Evolutionary conservation across 441 rosid genomes (phyloP).

Genomic region (Brassica balearica): DNA sequence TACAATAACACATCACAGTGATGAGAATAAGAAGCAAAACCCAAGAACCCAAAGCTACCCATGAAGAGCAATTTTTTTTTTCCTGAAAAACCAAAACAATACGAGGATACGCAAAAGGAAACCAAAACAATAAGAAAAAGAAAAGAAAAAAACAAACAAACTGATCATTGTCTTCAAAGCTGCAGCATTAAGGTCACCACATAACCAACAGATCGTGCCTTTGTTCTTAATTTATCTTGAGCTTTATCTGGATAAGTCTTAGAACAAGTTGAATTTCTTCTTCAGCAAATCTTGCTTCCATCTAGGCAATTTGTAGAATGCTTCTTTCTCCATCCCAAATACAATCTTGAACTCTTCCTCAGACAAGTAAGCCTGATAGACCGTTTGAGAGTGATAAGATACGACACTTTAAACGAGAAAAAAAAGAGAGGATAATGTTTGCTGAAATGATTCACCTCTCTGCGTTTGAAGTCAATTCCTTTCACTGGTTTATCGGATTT

Average conservation of each 20-base stretch:
- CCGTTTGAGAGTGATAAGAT: not conserved
- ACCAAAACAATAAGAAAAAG: constrained; percentile 9
- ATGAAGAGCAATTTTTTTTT: not conserved
- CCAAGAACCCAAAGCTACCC: constrained; percentile 30
- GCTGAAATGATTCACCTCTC: constrained; percentile 72
- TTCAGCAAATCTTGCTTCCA: constrained; percentile 99
- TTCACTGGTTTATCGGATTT: constrained; percentile 77
- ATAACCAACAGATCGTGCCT: constrained; percentile 21
- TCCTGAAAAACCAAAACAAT: constrained; percentile 3
- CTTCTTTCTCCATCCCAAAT: constrained; percentile 60
- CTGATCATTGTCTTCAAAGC: constrained; percentile 28
- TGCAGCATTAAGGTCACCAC: constrained; percentile 30
- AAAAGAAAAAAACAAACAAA: not conserved
- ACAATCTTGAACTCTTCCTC: constrained; percentile 81
- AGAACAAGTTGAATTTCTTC: constrained; percentile 88
- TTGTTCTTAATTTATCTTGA: constrained; percentile 26
- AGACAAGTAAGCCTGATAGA: constrained; percentile 83
- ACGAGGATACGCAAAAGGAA: not conserved
- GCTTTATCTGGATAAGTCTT: constrained; percentile 35
- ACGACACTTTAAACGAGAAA: not conserved
- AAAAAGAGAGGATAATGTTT: not conserved
- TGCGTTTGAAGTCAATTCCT: constrained; percentile 54
- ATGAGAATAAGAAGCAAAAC: not conserved
- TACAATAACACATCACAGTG: constrained; percentile 24
- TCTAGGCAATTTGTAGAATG: constrained; percentile 54